Evolutionary conservation across 139 green algal species (phyloP).

Genomic region (Ostreobium quekettii): DNA sequence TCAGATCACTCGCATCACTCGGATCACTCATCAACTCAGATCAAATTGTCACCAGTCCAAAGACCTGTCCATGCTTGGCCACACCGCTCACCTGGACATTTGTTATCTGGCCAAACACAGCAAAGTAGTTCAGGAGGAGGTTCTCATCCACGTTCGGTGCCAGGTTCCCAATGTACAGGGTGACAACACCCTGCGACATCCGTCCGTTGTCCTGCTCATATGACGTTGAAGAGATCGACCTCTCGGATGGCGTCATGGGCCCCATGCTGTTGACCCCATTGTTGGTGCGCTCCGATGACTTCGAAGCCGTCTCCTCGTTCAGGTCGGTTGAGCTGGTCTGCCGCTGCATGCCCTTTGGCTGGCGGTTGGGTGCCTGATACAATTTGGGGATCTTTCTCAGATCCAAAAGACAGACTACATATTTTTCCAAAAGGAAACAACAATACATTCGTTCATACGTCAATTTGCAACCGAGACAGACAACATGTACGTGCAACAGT

Average conservation of each 20-base stretch:
- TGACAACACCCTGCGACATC: slow-evolving; percentile 17
- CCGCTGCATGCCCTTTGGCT: not conserved
- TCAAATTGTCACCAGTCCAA: no score
- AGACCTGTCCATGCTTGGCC: no score
- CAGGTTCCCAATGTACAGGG: slow-evolving; percentile 66
- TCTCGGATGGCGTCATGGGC: not conserved
- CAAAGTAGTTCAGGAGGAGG: slow-evolving; percentile 34
- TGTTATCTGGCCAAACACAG: slow-evolving; percentile 34
- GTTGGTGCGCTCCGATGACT: slow-evolving; percentile 13
- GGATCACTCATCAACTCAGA: no score
- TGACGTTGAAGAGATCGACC: not conserved
- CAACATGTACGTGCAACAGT: no score
- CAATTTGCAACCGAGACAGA: no score
- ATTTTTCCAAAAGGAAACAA: no score
- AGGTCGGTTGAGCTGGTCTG: slow-evolving; percentile 6
- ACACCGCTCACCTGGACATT: slow-evolving; percentile 42
- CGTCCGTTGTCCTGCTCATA: not conserved
- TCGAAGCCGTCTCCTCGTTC: slow-evolving; percentile 5
- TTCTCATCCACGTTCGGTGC: slow-evolving; percentile 42
- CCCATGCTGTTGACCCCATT: slow-evolving; percentile 14
- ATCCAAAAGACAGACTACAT: not conserved
- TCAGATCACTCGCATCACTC: no score
- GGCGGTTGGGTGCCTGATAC: no score
- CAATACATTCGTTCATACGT: no score
- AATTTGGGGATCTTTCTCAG: not conserved